Percentiles rank a stretch among this genome's conserved stretches.
Conservation (phyloP, 441 rosid genomes). For the Corymbia citriodora region DNA sequence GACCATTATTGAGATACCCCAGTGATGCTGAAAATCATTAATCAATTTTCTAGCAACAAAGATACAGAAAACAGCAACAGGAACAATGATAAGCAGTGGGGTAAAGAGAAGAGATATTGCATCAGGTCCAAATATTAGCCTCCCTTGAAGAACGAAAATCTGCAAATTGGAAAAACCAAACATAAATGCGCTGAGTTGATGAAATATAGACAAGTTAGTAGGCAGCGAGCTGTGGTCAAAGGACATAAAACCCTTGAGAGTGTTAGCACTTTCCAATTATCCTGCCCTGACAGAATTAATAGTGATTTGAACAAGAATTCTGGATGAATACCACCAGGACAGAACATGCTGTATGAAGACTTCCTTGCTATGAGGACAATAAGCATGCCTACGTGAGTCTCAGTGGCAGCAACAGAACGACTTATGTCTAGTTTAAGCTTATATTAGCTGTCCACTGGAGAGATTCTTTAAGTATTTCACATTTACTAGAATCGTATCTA, state of each 20-base stretch:
- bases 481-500: background rate
- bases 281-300: background rate
- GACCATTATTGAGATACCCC: background rate
- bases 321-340: background rate
- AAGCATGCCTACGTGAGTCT: background rate
- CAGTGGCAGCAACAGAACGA: background rate
- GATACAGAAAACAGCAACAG: background rate
- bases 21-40: background rate
- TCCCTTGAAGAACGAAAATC: background rate
- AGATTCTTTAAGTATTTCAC: background rate
- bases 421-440: background rate
- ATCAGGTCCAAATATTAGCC: conserved; percentile 1
- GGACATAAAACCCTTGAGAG: background rate
- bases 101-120: background rate
- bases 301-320: background rate
- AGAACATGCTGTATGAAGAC: background rate
- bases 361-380: background rate
- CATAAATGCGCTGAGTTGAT: background rate
- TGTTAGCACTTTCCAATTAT: background rate
- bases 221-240: background rate
- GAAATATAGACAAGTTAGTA: background rate
- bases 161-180: background rate
- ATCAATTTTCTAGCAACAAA: background rate
- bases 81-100: background rate
- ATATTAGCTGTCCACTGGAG: background rate